Base-by-base conservation (phyloP, 768 basidiomycete genomes). In the Postia placenta region DNA sequence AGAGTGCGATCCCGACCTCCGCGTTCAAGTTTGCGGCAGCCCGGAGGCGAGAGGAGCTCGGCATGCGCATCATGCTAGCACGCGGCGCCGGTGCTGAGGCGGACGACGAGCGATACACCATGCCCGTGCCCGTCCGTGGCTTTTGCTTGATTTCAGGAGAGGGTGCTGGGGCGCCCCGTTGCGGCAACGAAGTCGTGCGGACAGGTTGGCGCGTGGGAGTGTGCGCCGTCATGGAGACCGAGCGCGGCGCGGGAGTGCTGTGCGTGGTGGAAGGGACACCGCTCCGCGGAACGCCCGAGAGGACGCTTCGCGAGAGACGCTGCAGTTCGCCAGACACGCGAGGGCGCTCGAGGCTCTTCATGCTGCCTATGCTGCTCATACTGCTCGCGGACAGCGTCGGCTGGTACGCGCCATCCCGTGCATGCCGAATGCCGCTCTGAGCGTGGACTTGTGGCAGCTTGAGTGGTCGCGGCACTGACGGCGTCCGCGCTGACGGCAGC, bases 111-210 rank as follows among this genome's bases (percentile, higher is more conserved):
- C 76, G 70, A 57, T 85, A 85, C 30, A 70, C 65, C 83, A 85
- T 85, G n/a, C 83, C 83, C 11, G 83, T 81, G 5, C 83, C 83
- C 9, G 77, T 84, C 24, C 83, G 64, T 9, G 83, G 81, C 53
- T 67, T 75, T 17, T 75, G 76, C 36, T 25, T 38, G 11, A 7
- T 26, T 12, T 39, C 46, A 26, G 37, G 36, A 19, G 7, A 7
- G 30, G 30, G 9, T n/a, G n/a, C n/a, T n/a, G n/a, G n/a, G 15
- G 15, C 30, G 15, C 30, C 30, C 30, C 9, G 30, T 7, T 33
- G 30, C 30, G 30, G 30, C 30, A 33, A 15, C 7, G 30, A 33
- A 15, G 30, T 33, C 7, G 30, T 33, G 15, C 30, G 30, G 30
- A 33, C 30, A 33, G 30, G 30, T 15, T 15, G 30, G 7, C 9